Base-by-base conservation (phyloP, 768 basidiomycete species). In the Clavaria fumosa region DNA sequence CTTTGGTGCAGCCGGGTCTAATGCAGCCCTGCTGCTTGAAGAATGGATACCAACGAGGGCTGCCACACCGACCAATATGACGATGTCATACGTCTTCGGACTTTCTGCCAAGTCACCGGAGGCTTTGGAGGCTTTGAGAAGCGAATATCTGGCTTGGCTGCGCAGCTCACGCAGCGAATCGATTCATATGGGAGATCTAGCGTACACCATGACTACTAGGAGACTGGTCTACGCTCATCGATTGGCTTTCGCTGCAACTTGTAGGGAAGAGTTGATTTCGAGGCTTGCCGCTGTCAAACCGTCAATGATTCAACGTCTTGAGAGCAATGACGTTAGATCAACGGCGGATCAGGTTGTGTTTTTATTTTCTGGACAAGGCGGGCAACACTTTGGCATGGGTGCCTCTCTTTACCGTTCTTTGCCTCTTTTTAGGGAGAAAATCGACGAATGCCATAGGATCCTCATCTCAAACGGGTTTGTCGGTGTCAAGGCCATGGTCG, bases 1-100 rank as follows among this genome's bases (percentile, higher is more conserved):
- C 45, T 84, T 79, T 45, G 81, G 81, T 14, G 79, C 79, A 0
- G 64, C 78, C 17, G 80, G 80, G 0, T 79, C 78, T 5, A 82
- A 82, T 42, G 63, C 67, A 2, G 69, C 75, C 0, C 46, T 80
- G 9, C 33, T 82, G 5, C 45, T 82, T 2, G 73, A 81, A 44
- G 78, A 80, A 45, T 53, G 62, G 43, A 49, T 77, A 10, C 78
- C 49, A 7, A 44, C 41, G 1, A n/a, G 33, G 3, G 23, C 22
- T 15, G 18, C 38, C 2, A 7, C 35, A 5, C 17, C 36, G 0
- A 23, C 14, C 10, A 24, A 38, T 0, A 41, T 42, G 5, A 41
- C 35, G 3, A 42, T 40, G 21, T 44, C 61, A 1, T 59, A 66
- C 39, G 56, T 75, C 0, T 65, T 82, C 38, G 74, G 72, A 5